Conservation (phyloP, 768 basidiomycete genomes). For the Tricholomella constricta region DNA sequence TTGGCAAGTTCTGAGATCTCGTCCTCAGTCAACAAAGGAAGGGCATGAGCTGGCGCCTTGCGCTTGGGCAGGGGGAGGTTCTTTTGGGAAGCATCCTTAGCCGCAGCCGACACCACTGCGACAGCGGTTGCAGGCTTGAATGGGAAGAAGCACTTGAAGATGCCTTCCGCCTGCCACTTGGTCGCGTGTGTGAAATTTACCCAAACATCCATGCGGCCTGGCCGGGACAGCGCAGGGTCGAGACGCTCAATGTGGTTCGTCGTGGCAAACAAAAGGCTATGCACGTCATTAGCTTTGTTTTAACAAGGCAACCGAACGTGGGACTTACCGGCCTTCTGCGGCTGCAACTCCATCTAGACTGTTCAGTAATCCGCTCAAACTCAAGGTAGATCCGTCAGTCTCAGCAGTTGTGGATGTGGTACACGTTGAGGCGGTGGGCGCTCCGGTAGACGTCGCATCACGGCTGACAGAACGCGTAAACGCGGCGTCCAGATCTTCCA, state of each 20-base stretch:
- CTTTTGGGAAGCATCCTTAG: slow-evolving; percentile 57
- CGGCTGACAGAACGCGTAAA: slow-evolving; percentile 88
- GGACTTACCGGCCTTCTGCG: slow-evolving; percentile 78
- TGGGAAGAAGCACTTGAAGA: slow-evolving; percentile 95
- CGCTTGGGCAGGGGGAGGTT: slow-evolving; percentile 70
- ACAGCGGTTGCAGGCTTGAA: slow-evolving; percentile 42
- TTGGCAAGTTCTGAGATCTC: slow-evolving; percentile 81
- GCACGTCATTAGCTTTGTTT: slow-evolving; percentile 15
- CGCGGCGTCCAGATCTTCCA: slow-evolving; percentile 92
- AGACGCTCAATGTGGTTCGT: slow-evolving; percentile 94
- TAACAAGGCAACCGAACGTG: slow-evolving; percentile 2
- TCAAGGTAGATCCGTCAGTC: slow-evolving; percentile 78
- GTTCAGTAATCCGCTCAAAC: slow-evolving; percentile 83
- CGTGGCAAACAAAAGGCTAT: slow-evolving; percentile 83
- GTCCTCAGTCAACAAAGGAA: slow-evolving; percentile 71
- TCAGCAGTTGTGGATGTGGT: slow-evolving; percentile 45
- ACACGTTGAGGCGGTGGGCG: slow-evolving; percentile 53
- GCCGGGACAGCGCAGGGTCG: slow-evolving; percentile 84
- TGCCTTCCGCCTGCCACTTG: slow-evolving; percentile 91
- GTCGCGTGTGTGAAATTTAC: slow-evolving; percentile 89
- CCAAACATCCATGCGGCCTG: slow-evolving; percentile 93
- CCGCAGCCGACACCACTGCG: slow-evolving; percentile 14
- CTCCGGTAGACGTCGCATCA: slow-evolving; percentile 76
- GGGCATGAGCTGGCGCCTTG: slow-evolving; percentile 55
- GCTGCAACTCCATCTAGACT: slow-evolving; percentile 86